Evolutionary conservation across 768 basidiomycete genomes (phyloP).

Genomic region (Tephrocybe sp.): DNA sequence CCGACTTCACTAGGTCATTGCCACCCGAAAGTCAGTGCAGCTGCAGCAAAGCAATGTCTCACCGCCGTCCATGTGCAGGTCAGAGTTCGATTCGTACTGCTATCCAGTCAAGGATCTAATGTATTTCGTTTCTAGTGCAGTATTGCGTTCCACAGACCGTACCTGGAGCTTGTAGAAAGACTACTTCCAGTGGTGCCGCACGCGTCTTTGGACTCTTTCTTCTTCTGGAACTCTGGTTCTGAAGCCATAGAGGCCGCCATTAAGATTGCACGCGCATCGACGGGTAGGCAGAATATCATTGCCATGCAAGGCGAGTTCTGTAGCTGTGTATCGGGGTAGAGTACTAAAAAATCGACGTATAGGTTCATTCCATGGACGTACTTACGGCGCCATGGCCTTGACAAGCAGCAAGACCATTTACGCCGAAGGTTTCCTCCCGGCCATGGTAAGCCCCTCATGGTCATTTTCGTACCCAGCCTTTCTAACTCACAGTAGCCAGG

Average conservation of each 20-base stretch:
- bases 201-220: slow-evolving; percentile 90
- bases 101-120: not conserved
- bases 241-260: slow-evolving; percentile 91
- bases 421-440: slow-evolving; percentile 71
- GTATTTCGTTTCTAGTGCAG: slow-evolving; percentile 56
- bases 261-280: slow-evolving; percentile 81
- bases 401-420: slow-evolving; percentile 96
- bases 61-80: slow-evolving; percentile 80
- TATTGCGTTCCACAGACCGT: slow-evolving; percentile 85
- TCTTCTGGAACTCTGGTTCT: slow-evolving; percentile 96
- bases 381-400: slow-evolving; percentile 89
- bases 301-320: slow-evolving; percentile 72
- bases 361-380: slow-evolving; percentile 90
- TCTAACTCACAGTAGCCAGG: slow-evolving; percentile 57
- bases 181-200: slow-evolving; percentile 90
- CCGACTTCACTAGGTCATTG: slow-evolving; percentile 63
- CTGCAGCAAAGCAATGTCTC: slow-evolving; percentile 87
- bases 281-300: slow-evolving; percentile 85
- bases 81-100: slow-evolving; percentile 8
- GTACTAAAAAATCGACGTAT: not conserved
- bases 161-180: slow-evolving; percentile 82
- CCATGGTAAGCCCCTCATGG: slow-evolving; percentile 60
- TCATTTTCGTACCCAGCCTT: not conserved
- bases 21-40: slow-evolving; percentile 82
- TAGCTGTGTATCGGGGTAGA: not conserved